Percentiles rank a stretch among this genome's conserved stretches.
Evolutionary conservation across 1,284 basidiomycete genomes (phyloP).

Genomic region (Ganoderma sinense): DNA sequence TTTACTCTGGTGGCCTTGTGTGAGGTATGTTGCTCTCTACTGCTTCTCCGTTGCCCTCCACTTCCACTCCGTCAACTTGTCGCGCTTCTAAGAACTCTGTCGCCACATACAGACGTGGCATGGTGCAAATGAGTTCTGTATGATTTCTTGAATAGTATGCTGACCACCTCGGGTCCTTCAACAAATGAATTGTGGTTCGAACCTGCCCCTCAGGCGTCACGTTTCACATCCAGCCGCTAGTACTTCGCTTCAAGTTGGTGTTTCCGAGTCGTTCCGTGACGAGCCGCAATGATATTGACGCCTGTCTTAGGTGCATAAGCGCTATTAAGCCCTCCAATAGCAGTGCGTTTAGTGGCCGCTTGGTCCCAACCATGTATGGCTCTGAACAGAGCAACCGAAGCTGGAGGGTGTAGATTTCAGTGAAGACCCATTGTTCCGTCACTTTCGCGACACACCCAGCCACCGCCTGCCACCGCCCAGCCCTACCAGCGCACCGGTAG

Average conservation of each 20-base stretch:
- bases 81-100: not conserved
- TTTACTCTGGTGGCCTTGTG: not conserved
- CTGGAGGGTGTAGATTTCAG: not conserved
- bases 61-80: not conserved
- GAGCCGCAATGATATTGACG: not conserved
- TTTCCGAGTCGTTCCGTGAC: constrained; percentile 3
- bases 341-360: not conserved
- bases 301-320: not conserved
- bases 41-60: not conserved
- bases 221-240: not conserved
- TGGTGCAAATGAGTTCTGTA: too few species aligned
- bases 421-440: not conserved
- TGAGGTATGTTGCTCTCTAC: not conserved
- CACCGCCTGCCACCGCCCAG: not conserved
- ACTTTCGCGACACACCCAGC: not conserved
- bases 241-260: not conserved
- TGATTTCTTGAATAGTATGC: too few species aligned
- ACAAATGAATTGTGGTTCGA: not conserved
- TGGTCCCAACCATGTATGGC: too few species aligned
- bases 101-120: not conserved
- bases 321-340: not conserved
- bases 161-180: not conserved
- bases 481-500: not conserved
- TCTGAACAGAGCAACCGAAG: too few species aligned
- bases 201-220: too few species aligned